Evolutionary conservation across 768 basidiomycete species (phyloP).

Genomic region (Gyrodon lividus): DNA sequence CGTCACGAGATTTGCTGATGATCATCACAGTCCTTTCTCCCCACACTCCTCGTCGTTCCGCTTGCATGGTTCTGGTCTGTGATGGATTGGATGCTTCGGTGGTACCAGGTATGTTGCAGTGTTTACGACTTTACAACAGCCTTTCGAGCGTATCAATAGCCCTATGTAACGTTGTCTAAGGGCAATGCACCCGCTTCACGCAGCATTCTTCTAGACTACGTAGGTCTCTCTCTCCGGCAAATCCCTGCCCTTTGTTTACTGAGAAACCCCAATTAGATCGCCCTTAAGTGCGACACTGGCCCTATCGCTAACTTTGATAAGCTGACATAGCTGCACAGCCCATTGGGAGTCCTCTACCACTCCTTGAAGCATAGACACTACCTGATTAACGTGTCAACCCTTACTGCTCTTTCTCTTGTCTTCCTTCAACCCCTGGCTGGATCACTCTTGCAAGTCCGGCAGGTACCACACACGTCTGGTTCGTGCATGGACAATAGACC

Average conservation of each 20-base stretch:
- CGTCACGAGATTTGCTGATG: background rate
- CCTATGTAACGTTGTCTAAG: slow-evolving; percentile 56
- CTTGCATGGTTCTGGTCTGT: slow-evolving; percentile 48
- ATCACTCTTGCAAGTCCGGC: slow-evolving; percentile 29
- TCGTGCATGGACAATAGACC: slow-evolving; percentile 7
- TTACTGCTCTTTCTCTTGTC: slow-evolving; percentile 45
- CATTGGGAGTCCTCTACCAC: slow-evolving; percentile 40
- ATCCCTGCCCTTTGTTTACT: background rate
- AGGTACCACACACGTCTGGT: slow-evolving; percentile 19
- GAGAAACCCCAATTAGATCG: slow-evolving; percentile 34
- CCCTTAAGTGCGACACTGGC: slow-evolving; percentile 37
- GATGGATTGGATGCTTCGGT: slow-evolving; percentile 53
- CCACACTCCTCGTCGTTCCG: slow-evolving; percentile 51
- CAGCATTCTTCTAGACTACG: slow-evolving; percentile 67
- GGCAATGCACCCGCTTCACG: slow-evolving; percentile 55
- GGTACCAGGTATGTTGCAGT: slow-evolving; percentile 50
- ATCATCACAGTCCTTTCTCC: slow-evolving; percentile 53
- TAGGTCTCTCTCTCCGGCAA: slow-evolving; percentile 29
- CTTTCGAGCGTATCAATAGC: slow-evolving; percentile 38
- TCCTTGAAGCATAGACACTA: slow-evolving; percentile 53
- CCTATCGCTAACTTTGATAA: background rate
- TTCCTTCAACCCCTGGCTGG: slow-evolving; percentile 59
- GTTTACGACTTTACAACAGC: background rate
- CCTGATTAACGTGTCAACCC: slow-evolving; percentile 51
- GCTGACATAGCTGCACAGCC: slow-evolving; percentile 34